phyloP scores from a whole-genome alignment of 352 stramenopile genomes.

The Aphanomyces invadans region DNA sequence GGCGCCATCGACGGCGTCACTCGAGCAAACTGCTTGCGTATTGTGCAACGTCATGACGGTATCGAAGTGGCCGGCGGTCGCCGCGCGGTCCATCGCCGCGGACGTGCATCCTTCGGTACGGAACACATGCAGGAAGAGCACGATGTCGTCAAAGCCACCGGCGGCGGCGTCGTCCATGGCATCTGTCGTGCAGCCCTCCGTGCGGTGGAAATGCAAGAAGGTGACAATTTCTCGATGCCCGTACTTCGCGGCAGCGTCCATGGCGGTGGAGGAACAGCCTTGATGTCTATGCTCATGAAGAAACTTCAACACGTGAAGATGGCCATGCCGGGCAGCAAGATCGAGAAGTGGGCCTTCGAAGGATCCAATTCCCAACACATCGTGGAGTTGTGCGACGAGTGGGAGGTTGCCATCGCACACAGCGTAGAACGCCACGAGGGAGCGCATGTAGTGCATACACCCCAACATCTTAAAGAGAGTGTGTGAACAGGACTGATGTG shows the following conservation, averaged over 20 bases:
- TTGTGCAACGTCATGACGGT: background rate
- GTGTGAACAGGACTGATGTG: background rate
- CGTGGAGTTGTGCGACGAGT: background rate
- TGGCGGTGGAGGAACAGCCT: constrained; percentile 3
- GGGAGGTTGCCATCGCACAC: background rate
- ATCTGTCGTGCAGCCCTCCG: constrained; percentile 15
- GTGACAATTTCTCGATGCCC: background rate
- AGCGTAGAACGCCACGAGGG: background rate
- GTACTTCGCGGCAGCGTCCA: background rate
- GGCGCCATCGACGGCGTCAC: constrained; percentile 5
- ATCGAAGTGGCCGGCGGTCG: background rate
- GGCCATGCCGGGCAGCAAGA: constrained; percentile 28
- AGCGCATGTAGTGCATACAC: constrained; percentile 1
- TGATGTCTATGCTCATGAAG: constrained; percentile 29
- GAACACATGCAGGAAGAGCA: constrained; percentile 9
- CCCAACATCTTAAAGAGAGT: constrained; percentile 4
- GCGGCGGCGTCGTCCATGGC: constrained; percentile 16
- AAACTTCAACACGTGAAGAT: constrained; percentile 29
- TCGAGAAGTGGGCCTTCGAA: background rate
- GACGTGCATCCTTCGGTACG: constrained; percentile 11
- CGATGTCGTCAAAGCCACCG: background rate
- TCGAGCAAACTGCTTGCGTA: background rate
- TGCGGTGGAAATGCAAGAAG: constrained; percentile 4
- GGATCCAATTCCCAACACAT: background rate
- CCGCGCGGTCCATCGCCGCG: constrained; percentile 3